Conservation (phyloP, 2,329 filamentous ascomycete species). For the Pseudogymnoascus sp. region DNA sequence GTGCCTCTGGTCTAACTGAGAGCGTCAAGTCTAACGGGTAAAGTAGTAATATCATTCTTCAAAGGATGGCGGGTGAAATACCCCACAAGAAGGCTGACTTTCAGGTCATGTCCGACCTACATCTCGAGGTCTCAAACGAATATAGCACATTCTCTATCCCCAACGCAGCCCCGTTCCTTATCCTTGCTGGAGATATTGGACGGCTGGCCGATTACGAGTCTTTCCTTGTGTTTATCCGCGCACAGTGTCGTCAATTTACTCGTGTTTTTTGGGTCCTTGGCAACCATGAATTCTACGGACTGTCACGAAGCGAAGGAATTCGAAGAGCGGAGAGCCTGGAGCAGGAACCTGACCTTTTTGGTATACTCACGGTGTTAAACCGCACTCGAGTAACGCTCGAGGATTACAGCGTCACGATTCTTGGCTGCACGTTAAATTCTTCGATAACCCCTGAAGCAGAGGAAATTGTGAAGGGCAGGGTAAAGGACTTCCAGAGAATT, state of each 20-base stretch:
- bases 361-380: conserved; percentile 37
- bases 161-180: conserved; percentile 33
- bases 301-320: conserved; percentile 32
- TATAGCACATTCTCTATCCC: conserved; percentile 36
- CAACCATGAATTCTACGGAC: conserved; percentile 46
- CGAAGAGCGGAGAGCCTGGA: conserved; percentile 30
- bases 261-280: conserved; percentile 41
- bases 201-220: conserved; percentile 37
- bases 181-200: conserved; percentile 44
- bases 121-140: conserved; percentile 38
- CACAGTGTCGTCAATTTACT: conserved; percentile 34
- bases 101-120: conserved; percentile 43
- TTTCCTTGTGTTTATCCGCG: conserved; percentile 36
- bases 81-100: conserved; percentile 15
- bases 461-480: conserved; percentile 33
- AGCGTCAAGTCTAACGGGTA: neutral
- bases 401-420: conserved; percentile 36
- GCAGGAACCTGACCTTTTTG: conserved; percentile 30
- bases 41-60: neutral
- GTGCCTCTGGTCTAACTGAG: neutral
- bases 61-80: neutral
- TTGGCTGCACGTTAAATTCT: conserved; percentile 53
- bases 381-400: conserved; percentile 33
- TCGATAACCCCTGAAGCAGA: conserved; percentile 33
- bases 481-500: conserved; percentile 49